Conservation (phyloP, 306 rosid species). For the Quercus berberidifolia region DNA sequence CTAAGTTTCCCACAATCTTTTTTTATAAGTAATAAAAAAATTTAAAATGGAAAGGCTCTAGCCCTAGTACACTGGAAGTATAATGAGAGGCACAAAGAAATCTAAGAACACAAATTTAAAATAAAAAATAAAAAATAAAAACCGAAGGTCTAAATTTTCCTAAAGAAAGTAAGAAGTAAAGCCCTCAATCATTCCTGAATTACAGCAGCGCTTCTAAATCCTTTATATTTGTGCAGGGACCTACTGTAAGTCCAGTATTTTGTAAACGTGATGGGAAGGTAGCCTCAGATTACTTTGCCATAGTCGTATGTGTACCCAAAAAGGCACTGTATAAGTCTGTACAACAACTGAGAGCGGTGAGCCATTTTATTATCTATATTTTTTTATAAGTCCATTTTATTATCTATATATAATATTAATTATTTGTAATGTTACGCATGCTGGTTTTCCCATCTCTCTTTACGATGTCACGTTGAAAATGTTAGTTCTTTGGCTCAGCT, state of each 20-base stretch:
- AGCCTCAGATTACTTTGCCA: conserved; percentile 67
- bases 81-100: too few relatives aligned
- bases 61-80: too few relatives aligned
- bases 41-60: too few relatives aligned
- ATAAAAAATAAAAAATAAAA: too few relatives aligned
- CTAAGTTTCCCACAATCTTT: too few relatives aligned
- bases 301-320: conserved; percentile 83
- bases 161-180: too few relatives aligned
- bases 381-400: too few relatives aligned
- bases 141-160: too few relatives aligned
- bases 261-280: conserved; percentile 64
- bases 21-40: too few relatives aligned
- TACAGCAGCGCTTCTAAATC: neutral
- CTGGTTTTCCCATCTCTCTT: neutral
- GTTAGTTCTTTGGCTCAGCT: neutral
- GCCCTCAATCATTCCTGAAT: neutral
- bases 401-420: neutral
- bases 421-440: neutral
- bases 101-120: too few relatives aligned
- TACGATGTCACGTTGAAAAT: neutral
- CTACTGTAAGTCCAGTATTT: conserved; percentile 85
- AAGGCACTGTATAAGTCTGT: conserved; percentile 73
- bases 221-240: conserved; percentile 63
- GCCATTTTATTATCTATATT: conserved; percentile 10
- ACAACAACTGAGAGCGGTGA: conserved; percentile 82